Evolutionary conservation across 768 basidiomycete species (phyloP), one percentile per base, ranked within the genome.

Genomic region (Lepiota brunneoincarnata): DNA sequence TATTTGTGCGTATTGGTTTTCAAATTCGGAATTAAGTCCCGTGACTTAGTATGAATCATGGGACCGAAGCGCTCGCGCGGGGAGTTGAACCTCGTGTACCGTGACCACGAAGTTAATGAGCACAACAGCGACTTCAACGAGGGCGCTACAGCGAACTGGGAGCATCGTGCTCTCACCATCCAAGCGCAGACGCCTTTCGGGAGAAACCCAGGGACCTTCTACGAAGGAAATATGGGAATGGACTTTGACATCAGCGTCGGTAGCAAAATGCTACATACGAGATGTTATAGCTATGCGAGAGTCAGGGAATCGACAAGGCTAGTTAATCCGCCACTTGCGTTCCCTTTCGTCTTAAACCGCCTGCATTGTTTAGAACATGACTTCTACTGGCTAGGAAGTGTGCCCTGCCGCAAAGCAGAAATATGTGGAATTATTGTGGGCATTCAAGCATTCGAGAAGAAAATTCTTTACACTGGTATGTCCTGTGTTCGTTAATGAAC

Each of bases 321-420:
- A 20, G 15, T 55, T 47, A 5, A 24, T 49, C 51, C 9, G 12
- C 6, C 17, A 59, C 42, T 14, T 34, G 20, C 48, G 51, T 44
- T 36, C 39, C 15, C 12, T 40, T 45, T 44, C 20, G 31, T 3
- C 23, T 50, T 47, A 31, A n/a, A 47, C 56, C 39, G 50, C 31
- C n/a, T 59, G 49, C 26, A n/a, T 49, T 24, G 38, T 40, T 49
- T 58, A 84, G 86, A 71, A 9, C 59, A 64, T 34, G 85, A 89
- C 52, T 87, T 83, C 58, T 90, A 77, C 64, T 86, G 86, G 86
- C 69, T 92, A 12, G 86, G 87, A 9, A 69, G 82, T 15, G 74
- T 86, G 1, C 90, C 90, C 3, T 91, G 88, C 66, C 73, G 89
- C 12, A 81, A 68, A 2, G 83, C 88, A 15, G 66, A 71, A 35